A percentile compares a stretch with the other conserved stretches of the same genome.
These are phyloP conservation scores for Phaeophleospora eucalypticola DNA, from an alignment of 2,329 filamentous ascomycete species.

Conservation along the genomic window DNA sequence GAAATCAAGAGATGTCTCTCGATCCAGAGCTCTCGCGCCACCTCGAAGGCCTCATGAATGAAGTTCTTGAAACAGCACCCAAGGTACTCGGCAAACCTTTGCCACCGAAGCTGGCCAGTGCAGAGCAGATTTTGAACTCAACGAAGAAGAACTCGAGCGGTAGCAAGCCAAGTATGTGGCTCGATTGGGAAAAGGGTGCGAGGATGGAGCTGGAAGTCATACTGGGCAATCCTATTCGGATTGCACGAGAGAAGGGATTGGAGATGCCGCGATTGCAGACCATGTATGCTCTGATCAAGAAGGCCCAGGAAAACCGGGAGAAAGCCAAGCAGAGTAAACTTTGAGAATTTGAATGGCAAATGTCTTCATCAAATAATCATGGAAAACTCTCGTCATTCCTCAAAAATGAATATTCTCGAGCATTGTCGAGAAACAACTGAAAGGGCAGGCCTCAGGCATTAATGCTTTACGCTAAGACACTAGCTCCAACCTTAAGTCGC, in stretches of 20 bases:
- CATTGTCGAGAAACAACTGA: too few relatives aligned
- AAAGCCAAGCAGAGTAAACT: constrained; percentile 27
- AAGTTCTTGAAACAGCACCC: constrained; percentile 62
- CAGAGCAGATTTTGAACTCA: constrained; percentile 60
- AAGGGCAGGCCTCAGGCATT: too few relatives aligned
- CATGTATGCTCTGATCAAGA: constrained; percentile 62
- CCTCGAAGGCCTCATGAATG: constrained; percentile 63
- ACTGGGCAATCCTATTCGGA: constrained; percentile 64
- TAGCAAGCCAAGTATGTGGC: constrained; percentile 60
- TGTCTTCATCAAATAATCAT: background rate
- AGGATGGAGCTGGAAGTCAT: constrained; percentile 70
- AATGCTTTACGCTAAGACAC: too few relatives aligned
- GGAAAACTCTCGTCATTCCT: too few relatives aligned
- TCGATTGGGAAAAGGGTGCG: constrained; percentile 65
- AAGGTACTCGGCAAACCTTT: constrained; percentile 60
- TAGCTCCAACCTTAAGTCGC: too few relatives aligned
- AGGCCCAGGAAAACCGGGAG: constrained; percentile 55
- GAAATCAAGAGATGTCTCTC: constrained; percentile 62
- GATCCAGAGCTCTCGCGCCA: constrained; percentile 61
- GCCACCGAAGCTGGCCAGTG: constrained; percentile 56
- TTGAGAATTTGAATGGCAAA: constrained; percentile 7
- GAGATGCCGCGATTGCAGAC: constrained; percentile 65
- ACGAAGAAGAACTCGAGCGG: constrained; percentile 60
- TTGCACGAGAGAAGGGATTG: constrained; percentile 59
- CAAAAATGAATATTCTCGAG: too few relatives aligned